These are phyloP conservation scores for Phanerochaete carnosa DNA, from an alignment of 768 basidiomycete genomes.

Conservation along the genomic window DNA sequence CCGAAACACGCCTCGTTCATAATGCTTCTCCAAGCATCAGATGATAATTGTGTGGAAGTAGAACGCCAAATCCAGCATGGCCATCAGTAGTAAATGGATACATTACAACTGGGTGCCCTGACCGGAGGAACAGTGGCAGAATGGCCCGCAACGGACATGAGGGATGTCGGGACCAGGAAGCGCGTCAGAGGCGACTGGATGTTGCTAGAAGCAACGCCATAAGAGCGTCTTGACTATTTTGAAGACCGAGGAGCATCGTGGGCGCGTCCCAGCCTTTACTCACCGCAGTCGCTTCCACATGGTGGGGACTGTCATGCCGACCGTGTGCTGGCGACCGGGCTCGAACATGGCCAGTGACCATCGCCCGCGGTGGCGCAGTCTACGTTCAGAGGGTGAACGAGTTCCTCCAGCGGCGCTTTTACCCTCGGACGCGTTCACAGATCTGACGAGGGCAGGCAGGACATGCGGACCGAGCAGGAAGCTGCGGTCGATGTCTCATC, in stretches of 20 bases:
- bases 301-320: not conserved
- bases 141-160: constrained; percentile 2
- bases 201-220: not conserved
- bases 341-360: not conserved
- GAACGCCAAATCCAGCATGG: constrained; percentile 20
- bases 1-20: constrained; percentile 20
- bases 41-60: constrained; percentile 26
- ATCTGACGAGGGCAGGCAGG: too few relatives aligned
- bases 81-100: constrained; percentile 21
- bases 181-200: not conserved
- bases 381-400: too few relatives aligned
- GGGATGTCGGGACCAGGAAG: not conserved
- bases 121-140: constrained; percentile 13
- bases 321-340: not conserved
- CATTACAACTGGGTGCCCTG: constrained; percentile 24
- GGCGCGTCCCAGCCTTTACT: not conserved
- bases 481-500: too few relatives aligned
- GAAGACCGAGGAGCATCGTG: not conserved
- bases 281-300: not conserved
- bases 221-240: not conserved
- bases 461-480: too few relatives aligned
- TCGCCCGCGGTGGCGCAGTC: not conserved
- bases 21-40: constrained; percentile 23
- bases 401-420: too few relatives aligned
- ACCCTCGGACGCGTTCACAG: too few relatives aligned